Base-by-base conservation (phyloP, 495 filamentous ascomycete genomes). In the Durotheca rogersii region DNA sequence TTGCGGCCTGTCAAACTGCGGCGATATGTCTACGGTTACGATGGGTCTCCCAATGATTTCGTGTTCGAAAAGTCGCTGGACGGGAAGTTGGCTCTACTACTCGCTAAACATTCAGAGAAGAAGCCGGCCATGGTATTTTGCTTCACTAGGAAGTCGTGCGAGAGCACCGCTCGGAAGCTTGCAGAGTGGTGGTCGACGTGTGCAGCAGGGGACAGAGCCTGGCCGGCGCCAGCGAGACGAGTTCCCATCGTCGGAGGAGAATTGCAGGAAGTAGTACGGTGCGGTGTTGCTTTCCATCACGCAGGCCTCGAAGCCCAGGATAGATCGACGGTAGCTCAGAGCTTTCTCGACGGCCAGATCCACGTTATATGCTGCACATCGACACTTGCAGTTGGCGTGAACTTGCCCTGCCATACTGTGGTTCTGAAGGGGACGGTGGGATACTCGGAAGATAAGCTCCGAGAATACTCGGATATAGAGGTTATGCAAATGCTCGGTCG, bases 401-500 rank as follows among this genome's bases (percentile, higher is more conserved):
- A 98, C 61, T 71, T 98, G 12, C 93, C 93, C 7, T 93, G 93
- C 47, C 86, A 97, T 62, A 81, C 96, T 0, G 91, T 95, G 3
- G 83, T 98, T 6, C 83, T 98, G 42, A 98, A 97, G 65, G 90
- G 90, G 20, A 96, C 92, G 0, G 79, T 86, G 15, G 75, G 79
- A 3, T 98, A 82, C 67, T 75, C 81, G 31, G 81, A 85, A 39
- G 74, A 46, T 68, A 79, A 46, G 65, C 79, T 84, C 41, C 65
- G 70, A 12, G 90, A 98, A 64, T 95, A 93, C 56, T 83, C 88
- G 0, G 91, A 96, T 63, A 72, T 98, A 12, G 93, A 98, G 56
- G 80, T 98, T 51, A 96, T 95, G 89, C 93, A 98, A 64, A 98
- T 98, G 93, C 78, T 97, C 20, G 93, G 93, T 16, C 84, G 93